Evolutionary conservation across 2,329 filamentous ascomycete genomes (phyloP), one percentile per base, ranked within the genome.

Genomic region (Chalaropsis thielavioides): DNA sequence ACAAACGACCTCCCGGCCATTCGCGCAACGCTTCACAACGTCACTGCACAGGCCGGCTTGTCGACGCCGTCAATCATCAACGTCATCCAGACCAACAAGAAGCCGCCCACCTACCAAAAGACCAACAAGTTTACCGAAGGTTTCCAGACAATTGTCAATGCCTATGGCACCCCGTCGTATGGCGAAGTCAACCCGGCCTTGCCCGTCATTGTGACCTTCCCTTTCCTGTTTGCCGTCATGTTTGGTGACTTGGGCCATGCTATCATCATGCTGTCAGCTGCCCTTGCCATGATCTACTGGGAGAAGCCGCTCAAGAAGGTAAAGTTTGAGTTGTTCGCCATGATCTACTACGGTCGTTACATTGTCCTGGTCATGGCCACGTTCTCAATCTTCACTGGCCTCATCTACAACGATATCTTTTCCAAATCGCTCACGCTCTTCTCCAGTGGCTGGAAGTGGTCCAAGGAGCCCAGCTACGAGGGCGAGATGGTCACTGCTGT

Each of bases 171-270:
- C 51, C 89, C 94, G 67, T 97, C 95, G 69, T 99, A 99, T 76
- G 89, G 89, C 70, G 94, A 99, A 77, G 89, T 96, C 75, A 99
- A 99, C 77, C 94, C 94, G 66, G 92, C 91, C 68, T 82, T 99
- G 24, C 92, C 92, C 44, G 94, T 95, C 62, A 91, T 97, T 70
- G 87, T 99, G 69, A 99, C 94, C 5, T 99, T 99, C 76, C 94
- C 95, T n/a, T 99, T 99, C 80, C 81, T 99, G 68, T 99, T 99
- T 74, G 94, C 94, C 61, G 94, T 99, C 83, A 99, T 99, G 94
- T 99, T 99, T 73, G 95, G 94, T 80, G 94, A 99, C 76, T 87
- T 96, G 67, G 95, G 94, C 62, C 94, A 99, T 73, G 94, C 92
- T 69, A 75, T 87, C 69, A 88, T 99, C 74, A 95, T 99, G 88